phyloP scores from a whole-genome alignment of 2,329 filamentous ascomycete genomes.

The Curvularia lunata region DNA sequence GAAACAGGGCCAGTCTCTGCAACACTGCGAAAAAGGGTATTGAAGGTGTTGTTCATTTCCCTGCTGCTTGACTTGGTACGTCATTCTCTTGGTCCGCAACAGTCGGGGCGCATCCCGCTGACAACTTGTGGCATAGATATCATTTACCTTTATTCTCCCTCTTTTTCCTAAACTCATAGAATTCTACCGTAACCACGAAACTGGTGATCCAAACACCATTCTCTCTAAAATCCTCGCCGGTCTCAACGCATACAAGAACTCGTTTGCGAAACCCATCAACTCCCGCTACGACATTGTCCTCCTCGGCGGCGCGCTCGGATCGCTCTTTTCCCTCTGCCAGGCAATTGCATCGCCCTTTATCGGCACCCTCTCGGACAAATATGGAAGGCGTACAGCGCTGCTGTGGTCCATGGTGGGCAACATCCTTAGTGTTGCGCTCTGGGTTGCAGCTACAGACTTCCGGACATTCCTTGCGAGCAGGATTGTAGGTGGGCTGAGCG shows the following conservation, averaged over 20 bases:
- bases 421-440: slow-evolving; percentile 88
- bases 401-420: slow-evolving; percentile 93
- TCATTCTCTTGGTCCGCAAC: slow-evolving; percentile 19
- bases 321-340: slow-evolving; percentile 90
- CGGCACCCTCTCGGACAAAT: slow-evolving; percentile 82
- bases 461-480: slow-evolving; percentile 94
- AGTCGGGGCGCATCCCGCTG: slow-evolving; percentile 10
- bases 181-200: slow-evolving; percentile 90
- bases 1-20: slow-evolving; percentile 48
- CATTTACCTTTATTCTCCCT: slow-evolving; percentile 97
- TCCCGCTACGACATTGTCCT: slow-evolving; percentile 97
- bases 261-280: slow-evolving; percentile 90
- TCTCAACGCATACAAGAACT: slow-evolving; percentile 92
- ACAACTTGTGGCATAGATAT: slow-evolving; percentile 67
- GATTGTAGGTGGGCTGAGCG: slow-evolving; percentile 88
- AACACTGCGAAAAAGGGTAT: slow-evolving; percentile 74
- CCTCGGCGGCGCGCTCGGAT: slow-evolving; percentile 89
- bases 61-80: slow-evolving; percentile 86
- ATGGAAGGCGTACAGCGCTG: slow-evolving; percentile 85
- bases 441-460: slow-evolving; percentile 93
- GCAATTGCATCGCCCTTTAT: slow-evolving; percentile 92
- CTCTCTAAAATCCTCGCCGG: slow-evolving; percentile 80
- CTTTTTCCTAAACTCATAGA: slow-evolving; percentile 94
- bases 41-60: slow-evolving; percentile 87
- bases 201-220: slow-evolving; percentile 64